These are phyloP conservation scores for Fusarium temperatum DNA, from an alignment of 2,329 filamentous ascomycete species.

Conservation along the genomic window DNA sequence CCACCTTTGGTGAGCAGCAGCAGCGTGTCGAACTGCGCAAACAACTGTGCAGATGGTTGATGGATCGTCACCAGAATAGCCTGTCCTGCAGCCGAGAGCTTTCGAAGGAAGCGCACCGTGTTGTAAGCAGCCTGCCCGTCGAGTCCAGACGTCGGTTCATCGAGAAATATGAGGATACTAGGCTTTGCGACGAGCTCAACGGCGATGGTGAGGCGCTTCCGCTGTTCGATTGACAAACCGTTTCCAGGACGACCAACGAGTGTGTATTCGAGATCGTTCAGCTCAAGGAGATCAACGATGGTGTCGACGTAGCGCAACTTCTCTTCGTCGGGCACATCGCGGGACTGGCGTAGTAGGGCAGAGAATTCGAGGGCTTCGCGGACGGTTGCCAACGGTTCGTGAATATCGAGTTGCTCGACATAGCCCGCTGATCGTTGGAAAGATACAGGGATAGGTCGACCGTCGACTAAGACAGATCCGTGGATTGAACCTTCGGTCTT, in stretches of 20 bases:
- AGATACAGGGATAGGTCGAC: conserved; percentile 72
- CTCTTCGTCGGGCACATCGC: conserved; percentile 68
- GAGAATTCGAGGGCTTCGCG: conserved; percentile 80
- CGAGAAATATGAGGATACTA: conserved; percentile 66
- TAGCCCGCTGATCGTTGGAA: conserved; percentile 85
- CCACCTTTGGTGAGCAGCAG: conserved; percentile 70
- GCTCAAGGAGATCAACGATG: conserved; percentile 71
- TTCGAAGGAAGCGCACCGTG: conserved; percentile 72
- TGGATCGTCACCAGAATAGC: conserved; percentile 76
- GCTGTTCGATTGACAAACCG: conserved; percentile 61
- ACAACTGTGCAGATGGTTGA: conserved; percentile 72
- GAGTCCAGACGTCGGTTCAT: conserved; percentile 71
- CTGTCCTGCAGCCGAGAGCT: conserved; percentile 72
- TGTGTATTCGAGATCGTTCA: conserved; percentile 58
- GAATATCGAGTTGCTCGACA: conserved; percentile 83
- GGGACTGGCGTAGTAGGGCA: conserved; percentile 76
- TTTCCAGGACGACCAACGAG: conserved; percentile 61
- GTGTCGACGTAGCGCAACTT: conserved; percentile 81
- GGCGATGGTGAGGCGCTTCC: conserved; percentile 66
- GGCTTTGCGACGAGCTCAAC: conserved; percentile 70
- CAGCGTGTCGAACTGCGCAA: conserved; percentile 72
- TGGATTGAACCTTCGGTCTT: conserved; percentile 80
- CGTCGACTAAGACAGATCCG: conserved; percentile 80
- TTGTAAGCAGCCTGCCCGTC: conserved; percentile 75
- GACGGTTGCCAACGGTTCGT: conserved; percentile 76